Evolutionary conservation across 495 filamentous ascomycete species (phyloP).

Genomic region (Xylaria bambusicola): DNA sequence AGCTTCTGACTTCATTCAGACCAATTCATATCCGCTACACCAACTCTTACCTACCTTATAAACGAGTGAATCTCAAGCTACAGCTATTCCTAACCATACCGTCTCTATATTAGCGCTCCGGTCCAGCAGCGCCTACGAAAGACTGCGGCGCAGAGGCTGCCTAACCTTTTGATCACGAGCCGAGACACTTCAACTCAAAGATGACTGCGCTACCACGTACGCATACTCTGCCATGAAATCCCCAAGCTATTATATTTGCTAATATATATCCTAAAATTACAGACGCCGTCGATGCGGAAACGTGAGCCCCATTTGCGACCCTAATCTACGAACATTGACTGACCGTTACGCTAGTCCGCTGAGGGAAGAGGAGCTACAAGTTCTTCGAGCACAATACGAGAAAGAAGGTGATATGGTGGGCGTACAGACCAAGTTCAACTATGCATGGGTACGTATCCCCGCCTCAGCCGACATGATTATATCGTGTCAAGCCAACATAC

Average conservation of each 20-base stretch:
- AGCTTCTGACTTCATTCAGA: conserved; percentile 10
- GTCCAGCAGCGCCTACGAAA: no score
- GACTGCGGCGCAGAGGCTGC: no score
- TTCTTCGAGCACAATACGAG: conserved; percentile 89
- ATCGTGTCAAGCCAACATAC: neutral
- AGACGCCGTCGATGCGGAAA: conserved; percentile 98
- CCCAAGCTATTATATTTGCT: conserved; percentile 15
- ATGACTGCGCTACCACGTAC: conserved; percentile 77
- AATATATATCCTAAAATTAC: conserved; percentile 21
- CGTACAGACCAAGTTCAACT: conserved; percentile 99
- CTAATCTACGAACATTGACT: conserved; percentile 9
- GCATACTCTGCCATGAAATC: conserved; percentile 24
- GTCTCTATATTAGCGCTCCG: neutral
- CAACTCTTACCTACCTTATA: no score
- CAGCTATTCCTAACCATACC: neutral
- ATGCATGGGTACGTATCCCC: conserved; percentile 77
- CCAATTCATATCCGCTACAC: no score
- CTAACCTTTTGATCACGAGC: no score
- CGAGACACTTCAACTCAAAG: no score
- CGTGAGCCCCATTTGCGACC: conserved; percentile 52
- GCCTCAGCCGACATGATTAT: neutral
- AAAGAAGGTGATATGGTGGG: conserved; percentile 96
- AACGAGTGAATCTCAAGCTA: no score
- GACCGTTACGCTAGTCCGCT: conserved; percentile 62
- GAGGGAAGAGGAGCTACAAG: conserved; percentile 84